phyloP scores from a whole-genome alignment of 2,329 filamentous ascomycete species.

The Parastagonospora nodorum region DNA sequence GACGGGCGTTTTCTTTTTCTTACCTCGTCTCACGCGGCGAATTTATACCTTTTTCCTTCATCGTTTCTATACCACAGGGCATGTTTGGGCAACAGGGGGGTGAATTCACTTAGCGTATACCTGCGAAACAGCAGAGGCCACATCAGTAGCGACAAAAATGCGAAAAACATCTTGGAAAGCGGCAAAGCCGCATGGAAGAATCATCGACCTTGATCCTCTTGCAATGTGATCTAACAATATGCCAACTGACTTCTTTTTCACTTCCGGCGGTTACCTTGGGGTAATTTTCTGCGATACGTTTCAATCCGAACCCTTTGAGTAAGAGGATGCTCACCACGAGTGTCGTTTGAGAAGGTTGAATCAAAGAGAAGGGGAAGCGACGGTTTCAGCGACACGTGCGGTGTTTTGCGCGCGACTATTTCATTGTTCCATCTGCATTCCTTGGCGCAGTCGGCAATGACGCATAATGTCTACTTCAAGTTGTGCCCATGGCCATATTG shows the following conservation, averaged over 20 bases:
- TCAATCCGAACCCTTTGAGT: no score
- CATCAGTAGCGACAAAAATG: constrained; percentile 32
- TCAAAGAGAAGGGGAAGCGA: no score
- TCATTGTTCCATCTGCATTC: no score
- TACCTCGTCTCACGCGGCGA: constrained; percentile 16
- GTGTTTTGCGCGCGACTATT: no score
- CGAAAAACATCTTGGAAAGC: constrained; percentile 28
- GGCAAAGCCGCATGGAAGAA: constrained; percentile 23
- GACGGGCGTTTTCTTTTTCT: constrained; percentile 23
- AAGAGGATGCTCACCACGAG: no score
- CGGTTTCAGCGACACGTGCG: no score
- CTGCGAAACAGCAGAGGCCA: constrained; percentile 26
- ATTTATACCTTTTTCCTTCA: constrained; percentile 26
- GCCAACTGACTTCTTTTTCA: constrained; percentile 1
- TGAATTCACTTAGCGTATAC: constrained; percentile 26
- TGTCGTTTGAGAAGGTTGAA: no score
- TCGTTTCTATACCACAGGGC: constrained; percentile 29
- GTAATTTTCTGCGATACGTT: no score
- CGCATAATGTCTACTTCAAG: no score
- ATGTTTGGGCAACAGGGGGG: constrained; percentile 24
- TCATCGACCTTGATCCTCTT: background rate
- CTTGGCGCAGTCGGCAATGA: no score
- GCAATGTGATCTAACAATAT: background rate
- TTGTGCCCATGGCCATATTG: no score
- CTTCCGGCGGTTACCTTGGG: background rate